Evolutionary conservation across 2,329 filamentous ascomycete species (phyloP), one percentile per base, ranked within the genome.

Genomic region (Pestalotiopsis fici): DNA sequence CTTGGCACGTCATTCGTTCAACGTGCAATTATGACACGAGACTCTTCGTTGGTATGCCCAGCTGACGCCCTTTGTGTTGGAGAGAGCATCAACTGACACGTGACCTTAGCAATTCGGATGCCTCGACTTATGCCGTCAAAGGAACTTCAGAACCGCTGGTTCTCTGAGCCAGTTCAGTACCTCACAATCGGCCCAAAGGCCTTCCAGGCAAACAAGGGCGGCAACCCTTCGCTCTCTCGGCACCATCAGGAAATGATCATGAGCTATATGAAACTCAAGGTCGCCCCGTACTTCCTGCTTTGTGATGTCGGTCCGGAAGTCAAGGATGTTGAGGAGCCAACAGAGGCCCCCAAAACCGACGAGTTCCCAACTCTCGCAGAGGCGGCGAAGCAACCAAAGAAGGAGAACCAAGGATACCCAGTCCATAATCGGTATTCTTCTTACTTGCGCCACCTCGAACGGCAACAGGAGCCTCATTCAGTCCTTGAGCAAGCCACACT

Each of bases 1-100:
- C 92, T 1, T 99, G 96, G 96, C 91, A 99, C 78, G 86, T 91
- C 25, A 92, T 99, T 74, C 88, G 96, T 65, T 91, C 90, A 65
- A 84, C 94, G 67, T 98, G 94, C 86, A 92, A 91, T 81, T 98
- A 99, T 80, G 91, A 91, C 79, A 82, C 87, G 66, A 89, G 94
- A 77, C 85, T 99, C 47, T 91, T 90, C 74, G 89, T 98, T 79
- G 93, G 95, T 97, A 91, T 83, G 93, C 77, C 28, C 25, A 27
- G 15, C 21, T 15, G 11, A 28, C 12, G 28, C 50, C 27, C 47
- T 61, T 61, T 66, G 69, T 21, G 37, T 25, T 28, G 25, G 5
- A 21, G 21, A 18, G 37, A 4, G 25, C 37, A 25, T 15, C 18
- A 21, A 56, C 72, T 73, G 60, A 74, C 64, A 9, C 11, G 23